phyloP scores from a whole-genome alignment of 257 asterid genomes.

The Ophiorrhiza pumila region DNA sequence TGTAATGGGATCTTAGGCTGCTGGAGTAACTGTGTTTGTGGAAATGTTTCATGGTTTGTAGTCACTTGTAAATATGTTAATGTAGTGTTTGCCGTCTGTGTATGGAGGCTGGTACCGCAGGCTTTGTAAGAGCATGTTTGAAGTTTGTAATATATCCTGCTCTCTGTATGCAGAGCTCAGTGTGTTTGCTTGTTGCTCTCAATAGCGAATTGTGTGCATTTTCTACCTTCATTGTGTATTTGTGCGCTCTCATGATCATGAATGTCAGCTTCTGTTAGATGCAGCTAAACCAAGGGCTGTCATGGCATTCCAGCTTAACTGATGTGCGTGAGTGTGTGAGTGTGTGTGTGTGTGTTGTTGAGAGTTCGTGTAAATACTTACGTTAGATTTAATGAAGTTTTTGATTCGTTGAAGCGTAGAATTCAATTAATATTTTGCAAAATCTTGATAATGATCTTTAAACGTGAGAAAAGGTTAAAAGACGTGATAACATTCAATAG shows the following conservation, averaged over 20 bases:
- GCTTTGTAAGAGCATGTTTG: constrained; percentile 3
- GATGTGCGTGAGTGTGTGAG: no score
- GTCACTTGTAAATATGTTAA: constrained; percentile 20
- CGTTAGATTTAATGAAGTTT: no score
- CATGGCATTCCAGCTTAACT: no score
- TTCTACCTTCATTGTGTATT: background rate
- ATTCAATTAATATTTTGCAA: no score
- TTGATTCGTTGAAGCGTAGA: no score
- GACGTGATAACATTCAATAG: no score
- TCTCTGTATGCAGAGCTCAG: constrained; percentile 9
- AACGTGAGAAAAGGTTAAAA: no score
- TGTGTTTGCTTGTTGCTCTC: background rate
- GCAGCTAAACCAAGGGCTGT: no score
- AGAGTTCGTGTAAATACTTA: no score
- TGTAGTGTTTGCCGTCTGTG: constrained; percentile 7
- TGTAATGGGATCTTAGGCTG: constrained; percentile 11
- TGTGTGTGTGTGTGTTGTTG: no score
- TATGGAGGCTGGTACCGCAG: constrained; percentile 13
- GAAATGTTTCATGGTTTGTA: background rate
- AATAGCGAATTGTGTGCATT: background rate
- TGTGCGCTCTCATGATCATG: background rate
- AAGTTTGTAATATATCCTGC: constrained; percentile 17
- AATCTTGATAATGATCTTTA: no score
- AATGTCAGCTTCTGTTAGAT: no score
- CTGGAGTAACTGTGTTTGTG: constrained; percentile 1